Evolutionary conservation across 768 basidiomycete species (phyloP).

Genomic region (Boletus rubropictus): DNA sequence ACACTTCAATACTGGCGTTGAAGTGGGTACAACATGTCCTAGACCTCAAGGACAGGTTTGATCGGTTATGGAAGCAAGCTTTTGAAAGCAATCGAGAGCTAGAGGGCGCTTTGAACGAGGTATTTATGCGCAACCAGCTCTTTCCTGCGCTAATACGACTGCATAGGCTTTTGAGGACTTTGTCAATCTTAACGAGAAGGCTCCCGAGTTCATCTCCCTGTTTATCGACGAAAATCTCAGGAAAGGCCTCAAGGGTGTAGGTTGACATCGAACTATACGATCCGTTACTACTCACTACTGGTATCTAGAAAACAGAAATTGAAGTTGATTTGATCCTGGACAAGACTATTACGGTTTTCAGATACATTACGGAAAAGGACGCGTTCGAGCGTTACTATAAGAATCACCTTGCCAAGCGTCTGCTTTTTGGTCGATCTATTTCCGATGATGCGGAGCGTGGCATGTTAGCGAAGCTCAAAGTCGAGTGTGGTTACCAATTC

Average conservation of each 20-base stretch:
- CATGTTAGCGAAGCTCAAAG: conserved; percentile 95
- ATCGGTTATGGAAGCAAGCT: conserved; percentile 62
- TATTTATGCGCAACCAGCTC: conserved; percentile 28
- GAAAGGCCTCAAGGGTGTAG: conserved; percentile 89
- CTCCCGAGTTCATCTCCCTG: conserved; percentile 91
- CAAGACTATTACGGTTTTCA: conserved; percentile 94
- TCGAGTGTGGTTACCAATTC: conserved; percentile 94
- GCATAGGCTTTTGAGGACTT: conserved; percentile 86
- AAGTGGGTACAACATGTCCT: conserved; percentile 93
- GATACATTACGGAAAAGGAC: conserved; percentile 92
- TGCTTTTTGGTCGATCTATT: conserved; percentile 79
- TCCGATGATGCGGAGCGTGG: conserved; percentile 97
- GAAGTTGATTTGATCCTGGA: conserved; percentile 89
- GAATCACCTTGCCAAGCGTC: conserved; percentile 86
- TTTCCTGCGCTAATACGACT: conserved; percentile 2
- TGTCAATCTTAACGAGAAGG: conserved; percentile 80
- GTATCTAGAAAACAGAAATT: conserved; percentile 79
- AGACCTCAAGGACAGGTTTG: conserved; percentile 88
- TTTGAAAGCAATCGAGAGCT: conserved; percentile 71
- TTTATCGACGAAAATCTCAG: conserved; percentile 96
- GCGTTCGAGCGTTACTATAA: conserved; percentile 99
- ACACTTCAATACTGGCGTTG: conserved; percentile 56
- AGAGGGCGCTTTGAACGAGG: conserved; percentile 82
- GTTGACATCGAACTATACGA: conserved; percentile 25
- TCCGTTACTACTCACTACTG: background rate